Evolutionary conservation across 495 filamentous ascomycete species (phyloP).

Genomic region (Chaetomium cochliodes): DNA sequence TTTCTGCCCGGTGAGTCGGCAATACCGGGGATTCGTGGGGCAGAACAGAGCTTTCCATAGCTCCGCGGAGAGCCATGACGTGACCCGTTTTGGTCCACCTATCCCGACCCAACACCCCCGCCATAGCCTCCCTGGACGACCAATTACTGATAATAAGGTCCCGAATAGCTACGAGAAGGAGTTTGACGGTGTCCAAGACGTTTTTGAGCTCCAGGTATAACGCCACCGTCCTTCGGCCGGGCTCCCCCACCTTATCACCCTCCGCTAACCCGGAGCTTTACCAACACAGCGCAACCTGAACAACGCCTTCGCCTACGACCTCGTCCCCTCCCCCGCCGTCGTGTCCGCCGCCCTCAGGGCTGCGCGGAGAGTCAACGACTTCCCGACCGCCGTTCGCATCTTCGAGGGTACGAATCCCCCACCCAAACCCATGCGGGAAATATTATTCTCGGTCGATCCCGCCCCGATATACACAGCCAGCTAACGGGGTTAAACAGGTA

Average conservation of each 20-base stretch:
- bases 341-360: slow-evolving; percentile 87
- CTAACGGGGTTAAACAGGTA: slow-evolving; percentile 55
- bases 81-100: slow-evolving; percentile 29
- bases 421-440: slow-evolving; percentile 14
- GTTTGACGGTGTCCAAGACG: slow-evolving; percentile 95
- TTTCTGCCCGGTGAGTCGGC: slow-evolving; percentile 84
- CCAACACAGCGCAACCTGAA: slow-evolving; percentile 86
- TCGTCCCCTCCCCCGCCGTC: slow-evolving; percentile 92
- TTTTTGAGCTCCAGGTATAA: slow-evolving; percentile 98
- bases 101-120: slow-evolving; percentile 17
- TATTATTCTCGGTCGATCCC: neutral
- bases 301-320: slow-evolving; percentile 99
- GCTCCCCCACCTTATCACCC: neutral
- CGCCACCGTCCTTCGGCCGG: neutral
- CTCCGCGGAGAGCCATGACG: slow-evolving; percentile 27
- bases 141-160: slow-evolving; percentile 37
- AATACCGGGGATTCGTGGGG: neutral
- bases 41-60: slow-evolving; percentile 29
- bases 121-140: slow-evolving; percentile 11
- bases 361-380: slow-evolving; percentile 95
- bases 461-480: neutral
- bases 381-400: slow-evolving; percentile 92
- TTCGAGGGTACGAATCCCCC: slow-evolving; percentile 79
- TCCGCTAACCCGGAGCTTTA: slow-evolving; percentile 23
- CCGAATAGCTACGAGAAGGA: slow-evolving; percentile 91